These are phyloP conservation scores for Basipetospora sp. DNA, from an alignment of 2,329 filamentous ascomycete genomes.

Conservation along the genomic window DNA sequence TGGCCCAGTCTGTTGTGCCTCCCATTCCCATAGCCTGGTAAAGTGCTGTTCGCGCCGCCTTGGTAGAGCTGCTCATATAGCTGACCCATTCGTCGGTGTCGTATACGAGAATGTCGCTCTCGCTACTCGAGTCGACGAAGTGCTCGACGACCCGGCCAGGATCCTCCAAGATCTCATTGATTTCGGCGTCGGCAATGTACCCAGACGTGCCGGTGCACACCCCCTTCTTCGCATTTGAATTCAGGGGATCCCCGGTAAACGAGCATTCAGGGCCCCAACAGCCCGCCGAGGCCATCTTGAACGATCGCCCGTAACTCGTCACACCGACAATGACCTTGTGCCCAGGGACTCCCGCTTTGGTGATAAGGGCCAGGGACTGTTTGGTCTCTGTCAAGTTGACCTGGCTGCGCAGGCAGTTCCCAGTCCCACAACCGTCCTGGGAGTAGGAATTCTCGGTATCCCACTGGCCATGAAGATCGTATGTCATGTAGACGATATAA, in stretches of 20 bases:
- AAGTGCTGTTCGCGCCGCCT: constrained; percentile 7
- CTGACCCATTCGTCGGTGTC: constrained; percentile 12
- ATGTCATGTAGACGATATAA: constrained; percentile 23
- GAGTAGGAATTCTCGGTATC: not conserved
- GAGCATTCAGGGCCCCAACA: constrained; percentile 15
- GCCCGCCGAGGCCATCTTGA: constrained; percentile 16
- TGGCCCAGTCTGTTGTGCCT: constrained; percentile 14
- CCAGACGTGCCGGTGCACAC: constrained; percentile 16
- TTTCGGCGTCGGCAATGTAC: constrained; percentile 19
- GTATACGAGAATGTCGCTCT: constrained; percentile 11
- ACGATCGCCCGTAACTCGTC: constrained; percentile 18
- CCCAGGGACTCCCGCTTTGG: constrained; percentile 17
- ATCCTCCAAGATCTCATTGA: constrained; percentile 8
- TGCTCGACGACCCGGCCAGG: not conserved
- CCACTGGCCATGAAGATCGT: constrained; percentile 23
- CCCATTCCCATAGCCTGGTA: constrained; percentile 12
- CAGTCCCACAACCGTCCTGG: constrained; percentile 12
- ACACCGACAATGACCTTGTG: constrained; percentile 19
- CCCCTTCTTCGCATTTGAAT: constrained; percentile 13
- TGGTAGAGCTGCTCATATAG: constrained; percentile 12
- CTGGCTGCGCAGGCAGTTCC: constrained; percentile 21
- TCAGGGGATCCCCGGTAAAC: constrained; percentile 11
- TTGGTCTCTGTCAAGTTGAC: constrained; percentile 23
- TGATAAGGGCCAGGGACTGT: constrained; percentile 19
- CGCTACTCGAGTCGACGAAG: constrained; percentile 9